Evolutionary conservation across 1,284 basidiomycete genomes (phyloP), one percentile per base, ranked within the genome.

Genomic region (Flammula alnicola): DNA sequence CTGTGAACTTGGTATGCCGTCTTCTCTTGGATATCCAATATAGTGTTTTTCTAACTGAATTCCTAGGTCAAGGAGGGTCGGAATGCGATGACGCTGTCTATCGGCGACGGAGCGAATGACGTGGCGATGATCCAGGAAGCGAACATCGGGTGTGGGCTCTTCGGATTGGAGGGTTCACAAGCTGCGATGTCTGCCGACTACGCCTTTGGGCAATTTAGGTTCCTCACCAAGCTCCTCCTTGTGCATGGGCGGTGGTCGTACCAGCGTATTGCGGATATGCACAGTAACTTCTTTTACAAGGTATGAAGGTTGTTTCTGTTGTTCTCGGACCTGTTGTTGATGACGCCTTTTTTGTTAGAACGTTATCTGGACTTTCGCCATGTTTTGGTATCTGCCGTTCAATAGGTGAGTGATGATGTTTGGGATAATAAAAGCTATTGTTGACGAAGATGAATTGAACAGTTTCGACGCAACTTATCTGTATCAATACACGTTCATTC

Each of bases 131-230:
- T 99, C 57, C 96, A 99, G 68, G 95, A 98, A 64, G 96, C 96
- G 27, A 96, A 98, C 68, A 88, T 97, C 58, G 96, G 96, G 4
- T 94, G 95, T 62, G 96, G 96, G 20, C 78, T 98, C 20, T 85
- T 94, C 54, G 96, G 96, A 44, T 81, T 96, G 37, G 96, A 99
- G 68, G 96, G 96, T 46, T 95, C 94, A 17, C 96, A 99, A 70
- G 96, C 96, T 19, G 95, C 95, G 36, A 98, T 98, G 95, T 97
- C 94, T 17, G 95, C 96, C 11, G 96, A 98, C 70, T 98, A 98
- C 61, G 95, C 95, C 1, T 95, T 98, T 72, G 95, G 94, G 2
- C 96, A 98, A 66, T 99, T 99, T 77, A 79, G 95, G 46, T 98
- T 89, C 77, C 70, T 98, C 51, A 96, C 94, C 1, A 93, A 95